Percentiles rank a stretch among this genome's conserved stretches.
These are phyloP conservation scores for Alternaria arbusti DNA, from an alignment of 2,329 filamentous ascomycete species.

Conservation along the genomic window DNA sequence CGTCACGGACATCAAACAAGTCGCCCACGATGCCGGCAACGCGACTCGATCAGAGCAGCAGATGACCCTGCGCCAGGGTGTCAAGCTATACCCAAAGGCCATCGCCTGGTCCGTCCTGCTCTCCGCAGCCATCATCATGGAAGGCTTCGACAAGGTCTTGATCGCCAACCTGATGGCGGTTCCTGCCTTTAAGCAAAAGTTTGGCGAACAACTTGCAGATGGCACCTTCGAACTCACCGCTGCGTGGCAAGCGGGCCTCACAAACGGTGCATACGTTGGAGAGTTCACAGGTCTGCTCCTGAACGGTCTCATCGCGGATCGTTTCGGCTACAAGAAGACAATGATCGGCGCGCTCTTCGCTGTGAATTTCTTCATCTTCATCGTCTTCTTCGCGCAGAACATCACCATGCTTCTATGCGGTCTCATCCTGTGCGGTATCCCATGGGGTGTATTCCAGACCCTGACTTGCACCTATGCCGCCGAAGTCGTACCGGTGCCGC, in stretches of 20 bases:
- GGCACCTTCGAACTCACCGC: constrained; percentile 52
- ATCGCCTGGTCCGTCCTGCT: constrained; percentile 83
- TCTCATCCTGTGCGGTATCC: constrained; percentile 58
- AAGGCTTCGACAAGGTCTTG: constrained; percentile 82
- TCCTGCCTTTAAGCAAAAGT: constrained; percentile 53
- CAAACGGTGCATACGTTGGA: constrained; percentile 55
- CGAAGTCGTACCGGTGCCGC: constrained; percentile 72
- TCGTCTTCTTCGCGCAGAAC: constrained; percentile 46
- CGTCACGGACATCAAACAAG: constrained; percentile 35
- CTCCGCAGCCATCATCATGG: constrained; percentile 88
- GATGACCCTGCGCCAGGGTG: constrained; percentile 69
- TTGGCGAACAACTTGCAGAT: constrained; percentile 47
- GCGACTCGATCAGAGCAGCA: constrained; percentile 55
- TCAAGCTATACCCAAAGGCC: constrained; percentile 85
- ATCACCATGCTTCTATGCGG: constrained; percentile 67
- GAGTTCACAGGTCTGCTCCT: constrained; percentile 54
- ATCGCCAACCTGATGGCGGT: constrained; percentile 76
- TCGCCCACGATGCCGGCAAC: constrained; percentile 40
- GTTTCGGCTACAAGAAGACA: constrained; percentile 50
- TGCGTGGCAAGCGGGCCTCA: constrained; percentile 55
- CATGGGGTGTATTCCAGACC: constrained; percentile 57
- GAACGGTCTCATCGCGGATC: constrained; percentile 54
- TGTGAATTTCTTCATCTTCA: constrained; percentile 44
- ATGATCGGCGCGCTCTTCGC: constrained; percentile 44
- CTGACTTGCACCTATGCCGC: constrained; percentile 57